Conservation (phyloP, 1,284 basidiomycete species). For the Inonotus obliquus region DNA sequence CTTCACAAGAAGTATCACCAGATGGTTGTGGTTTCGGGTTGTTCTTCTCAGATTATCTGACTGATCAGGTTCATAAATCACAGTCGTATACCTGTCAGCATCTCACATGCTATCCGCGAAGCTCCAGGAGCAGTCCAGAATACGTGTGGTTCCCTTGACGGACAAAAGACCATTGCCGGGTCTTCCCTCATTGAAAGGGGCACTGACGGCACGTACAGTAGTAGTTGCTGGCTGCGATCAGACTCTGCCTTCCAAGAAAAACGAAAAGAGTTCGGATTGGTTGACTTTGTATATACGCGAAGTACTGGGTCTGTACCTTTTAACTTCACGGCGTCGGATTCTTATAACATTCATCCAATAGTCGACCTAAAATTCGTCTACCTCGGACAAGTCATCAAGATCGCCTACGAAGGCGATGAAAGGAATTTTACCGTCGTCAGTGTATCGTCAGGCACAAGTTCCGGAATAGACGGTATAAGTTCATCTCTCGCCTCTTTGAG, state of each 20-base stretch:
- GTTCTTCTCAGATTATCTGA: neutral
- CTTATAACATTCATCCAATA: neutral
- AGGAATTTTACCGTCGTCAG: constrained; percentile 51
- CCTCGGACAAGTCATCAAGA: constrained; percentile 7
- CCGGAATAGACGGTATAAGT: constrained; percentile 34
- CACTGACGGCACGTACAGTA: constrained; percentile 47
- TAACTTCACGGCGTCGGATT: neutral
- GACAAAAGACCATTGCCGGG: constrained; percentile 36
- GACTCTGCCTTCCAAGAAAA: constrained; percentile 16
- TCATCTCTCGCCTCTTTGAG: constrained; percentile 39
- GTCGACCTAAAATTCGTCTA: constrained; percentile 17
- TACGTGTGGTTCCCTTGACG: constrained; percentile 46
- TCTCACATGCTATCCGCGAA: constrained; percentile 57
- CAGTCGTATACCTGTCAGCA: constrained; percentile 50
- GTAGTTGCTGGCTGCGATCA: constrained; percentile 42
- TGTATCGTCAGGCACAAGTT: constrained; percentile 36
- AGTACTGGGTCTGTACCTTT: constrained; percentile 6
- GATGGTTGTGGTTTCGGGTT: constrained; percentile 28
- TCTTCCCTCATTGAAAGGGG: constrained; percentile 45
- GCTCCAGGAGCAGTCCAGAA: constrained; percentile 42
- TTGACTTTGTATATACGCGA: constrained; percentile 15
- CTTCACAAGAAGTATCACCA: constrained; percentile 51
- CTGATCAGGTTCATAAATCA: neutral
- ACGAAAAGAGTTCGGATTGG: constrained; percentile 13
- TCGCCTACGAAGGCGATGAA: constrained; percentile 42